Conservation (phyloP, 1,139 yeast genomes). For the Yamadazyma aaseri region DNA sequence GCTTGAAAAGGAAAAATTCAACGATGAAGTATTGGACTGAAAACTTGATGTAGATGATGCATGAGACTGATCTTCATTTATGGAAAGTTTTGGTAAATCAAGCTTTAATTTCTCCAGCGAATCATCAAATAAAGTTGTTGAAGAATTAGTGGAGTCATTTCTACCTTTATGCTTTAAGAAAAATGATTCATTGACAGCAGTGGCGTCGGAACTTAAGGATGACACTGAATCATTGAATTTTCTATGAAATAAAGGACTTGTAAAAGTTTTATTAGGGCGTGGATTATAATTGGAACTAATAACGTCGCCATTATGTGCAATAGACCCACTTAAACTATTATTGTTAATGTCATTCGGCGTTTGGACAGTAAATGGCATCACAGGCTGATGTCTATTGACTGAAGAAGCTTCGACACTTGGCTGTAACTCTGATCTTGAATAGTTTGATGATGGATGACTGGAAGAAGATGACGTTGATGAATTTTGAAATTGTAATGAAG, state of each 20-base stretch:
- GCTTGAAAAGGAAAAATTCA: neutral
- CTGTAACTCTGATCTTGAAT: too few relatives aligned
- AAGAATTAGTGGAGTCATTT: constrained; percentile 18
- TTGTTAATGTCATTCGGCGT: neutral
- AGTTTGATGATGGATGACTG: too few relatives aligned
- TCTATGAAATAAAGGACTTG: constrained; percentile 9
- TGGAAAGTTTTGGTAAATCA: constrained; percentile 14
- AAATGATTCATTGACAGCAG: constrained; percentile 18
- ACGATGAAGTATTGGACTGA: neutral
- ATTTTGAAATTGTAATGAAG: too few relatives aligned
- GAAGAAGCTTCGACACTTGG: too few relatives aligned
- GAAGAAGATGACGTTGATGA: too few relatives aligned
- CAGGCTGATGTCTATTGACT: too few relatives aligned
- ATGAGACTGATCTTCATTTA: constrained; percentile 16
- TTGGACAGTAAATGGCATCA: too few relatives aligned
- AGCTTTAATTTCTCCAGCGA: constrained; percentile 12
- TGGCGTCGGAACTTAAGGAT: constrained; percentile 21
- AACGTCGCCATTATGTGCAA: neutral
- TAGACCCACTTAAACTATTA: neutral
- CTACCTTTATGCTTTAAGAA: constrained; percentile 13
- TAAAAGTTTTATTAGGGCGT: neutral
- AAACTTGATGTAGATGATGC: too few relatives aligned
- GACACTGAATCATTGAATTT: constrained; percentile 18
- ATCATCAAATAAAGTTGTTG: constrained; percentile 28
- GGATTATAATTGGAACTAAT: neutral